These are phyloP conservation scores for Balansia obtecta DNA, from an alignment of 2,329 filamentous ascomycete genomes.

Conservation along the genomic window DNA sequence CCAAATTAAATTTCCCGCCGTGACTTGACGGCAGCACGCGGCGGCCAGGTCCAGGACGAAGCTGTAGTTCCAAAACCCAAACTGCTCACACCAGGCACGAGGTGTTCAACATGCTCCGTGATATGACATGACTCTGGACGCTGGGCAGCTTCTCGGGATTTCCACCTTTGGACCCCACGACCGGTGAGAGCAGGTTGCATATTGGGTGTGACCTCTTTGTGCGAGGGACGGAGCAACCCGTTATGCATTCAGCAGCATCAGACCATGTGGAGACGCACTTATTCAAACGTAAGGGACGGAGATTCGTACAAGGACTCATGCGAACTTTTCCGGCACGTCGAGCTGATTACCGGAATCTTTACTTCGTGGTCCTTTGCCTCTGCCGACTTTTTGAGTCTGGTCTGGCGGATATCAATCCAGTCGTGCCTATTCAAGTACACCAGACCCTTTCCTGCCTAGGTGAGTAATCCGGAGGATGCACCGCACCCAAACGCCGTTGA, in stretches of 20 bases:
- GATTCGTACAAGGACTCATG: background rate
- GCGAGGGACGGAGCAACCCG: conserved; percentile 4
- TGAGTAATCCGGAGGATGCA: too few relatives aligned
- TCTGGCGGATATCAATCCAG: background rate
- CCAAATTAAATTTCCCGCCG: background rate
- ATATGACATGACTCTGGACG: background rate
- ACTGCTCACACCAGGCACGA: background rate
- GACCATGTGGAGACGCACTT: background rate
- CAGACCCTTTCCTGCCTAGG: background rate
- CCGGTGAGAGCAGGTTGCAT: conserved; percentile 5
- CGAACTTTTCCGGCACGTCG: too few relatives aligned
- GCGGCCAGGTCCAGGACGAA: background rate
- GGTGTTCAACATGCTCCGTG: background rate
- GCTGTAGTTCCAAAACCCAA: background rate
- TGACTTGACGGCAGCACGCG: background rate
- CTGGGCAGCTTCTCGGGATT: background rate
- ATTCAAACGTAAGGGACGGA: background rate
- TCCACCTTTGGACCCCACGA: conserved; percentile 5
- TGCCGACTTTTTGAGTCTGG: background rate
- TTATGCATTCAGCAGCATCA: background rate
- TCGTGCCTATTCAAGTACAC: background rate
- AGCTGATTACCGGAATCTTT: background rate
- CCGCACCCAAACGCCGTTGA: background rate
- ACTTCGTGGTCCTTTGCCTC: background rate
- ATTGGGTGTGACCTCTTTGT: conserved; percentile 3